These are phyloP conservation scores for Hypoxylon sp. DNA, from an alignment of 2,329 filamentous ascomycete species.

Conservation along the genomic window DNA sequence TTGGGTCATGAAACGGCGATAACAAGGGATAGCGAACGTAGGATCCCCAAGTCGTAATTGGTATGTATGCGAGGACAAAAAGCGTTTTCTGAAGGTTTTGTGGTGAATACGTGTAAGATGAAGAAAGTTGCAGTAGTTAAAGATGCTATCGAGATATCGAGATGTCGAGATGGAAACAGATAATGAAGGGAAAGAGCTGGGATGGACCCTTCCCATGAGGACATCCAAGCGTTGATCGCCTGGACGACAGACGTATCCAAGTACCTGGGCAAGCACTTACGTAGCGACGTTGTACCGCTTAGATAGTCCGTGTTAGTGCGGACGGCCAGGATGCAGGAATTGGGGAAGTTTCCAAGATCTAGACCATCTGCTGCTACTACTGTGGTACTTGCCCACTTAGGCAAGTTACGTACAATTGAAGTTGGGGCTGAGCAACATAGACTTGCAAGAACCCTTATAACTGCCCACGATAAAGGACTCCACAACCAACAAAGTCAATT, in stretches of 20 bases:
- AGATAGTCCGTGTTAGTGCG: slow-evolving; percentile 23
- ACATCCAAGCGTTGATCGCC: slow-evolving; percentile 35
- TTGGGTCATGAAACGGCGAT: slow-evolving; percentile 39
- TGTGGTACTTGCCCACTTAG: slow-evolving; percentile 1
- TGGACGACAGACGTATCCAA: slow-evolving; percentile 30
- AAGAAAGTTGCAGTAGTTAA: slow-evolving; percentile 11
- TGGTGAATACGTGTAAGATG: slow-evolving; percentile 11
- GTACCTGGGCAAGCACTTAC: slow-evolving; percentile 2
- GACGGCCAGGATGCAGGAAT: slow-evolving; percentile 4
- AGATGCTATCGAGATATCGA: not conserved
- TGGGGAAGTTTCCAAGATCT: slow-evolving; percentile 18
- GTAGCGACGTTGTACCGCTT: slow-evolving; percentile 22
- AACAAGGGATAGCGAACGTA: slow-evolving; percentile 28
- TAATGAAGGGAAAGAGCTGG: slow-evolving; percentile 10
- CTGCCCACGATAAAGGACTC: slow-evolving; percentile 3
- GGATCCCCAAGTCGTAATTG: slow-evolving; percentile 19
- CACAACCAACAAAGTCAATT: slow-evolving; percentile 1
- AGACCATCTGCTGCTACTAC: slow-evolving; percentile 15
- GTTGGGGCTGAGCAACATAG: slow-evolving; percentile 33
- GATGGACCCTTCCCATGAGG: slow-evolving; percentile 19
- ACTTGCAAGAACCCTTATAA: slow-evolving; percentile 1
- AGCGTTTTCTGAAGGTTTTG: slow-evolving; percentile 17
- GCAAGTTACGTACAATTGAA: slow-evolving; percentile 14
- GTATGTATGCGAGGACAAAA: slow-evolving; percentile 25
- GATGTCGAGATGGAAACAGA: slow-evolving; percentile 12